Evolutionary conservation across 106 monocot species (phyloP).

Genomic region (Posidonia australis): DNA sequence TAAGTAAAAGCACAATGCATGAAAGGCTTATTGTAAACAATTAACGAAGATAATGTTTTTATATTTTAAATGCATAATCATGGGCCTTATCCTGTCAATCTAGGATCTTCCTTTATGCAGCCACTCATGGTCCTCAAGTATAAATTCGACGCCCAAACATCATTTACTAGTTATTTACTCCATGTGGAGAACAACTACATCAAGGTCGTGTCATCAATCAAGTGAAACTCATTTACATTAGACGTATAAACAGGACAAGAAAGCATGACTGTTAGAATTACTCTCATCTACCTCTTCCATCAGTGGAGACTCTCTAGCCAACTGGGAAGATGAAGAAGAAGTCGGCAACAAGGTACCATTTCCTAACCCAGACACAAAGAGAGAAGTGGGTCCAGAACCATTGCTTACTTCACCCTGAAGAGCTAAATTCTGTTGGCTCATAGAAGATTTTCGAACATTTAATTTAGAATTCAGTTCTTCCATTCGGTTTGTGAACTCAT

Average conservation of each 20-base stretch:
- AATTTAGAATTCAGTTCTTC: conserved; percentile 85
- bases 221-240: not conserved
- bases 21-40: not conserved
- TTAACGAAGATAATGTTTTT: too few species aligned
- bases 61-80: too few species aligned
- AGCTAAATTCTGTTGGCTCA: conserved; percentile 71
- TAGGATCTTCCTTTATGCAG: too few species aligned
- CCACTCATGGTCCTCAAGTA: too few species aligned
- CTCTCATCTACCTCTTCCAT: conserved; percentile 62
- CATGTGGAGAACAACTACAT: too few species aligned
- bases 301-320: conserved; percentile 57
- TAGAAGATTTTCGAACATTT: conserved; percentile 27
- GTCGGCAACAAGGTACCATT: conserved; percentile 68
- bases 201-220: too few species aligned
- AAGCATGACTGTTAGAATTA: not conserved
- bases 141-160: too few species aligned
- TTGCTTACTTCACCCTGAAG: conserved; percentile 50
- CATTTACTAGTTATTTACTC: too few species aligned
- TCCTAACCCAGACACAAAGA: conserved; percentile 70
- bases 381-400: conserved; percentile 61
- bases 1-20: not conserved
- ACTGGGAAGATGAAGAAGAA: conserved; percentile 66
- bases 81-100: too few species aligned
- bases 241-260: not conserved
- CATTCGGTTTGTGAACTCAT: conserved; percentile 73